phyloP scores from a whole-genome alignment of 2,329 filamentous ascomycete species.

The Lasiodiplodia citricola region DNA sequence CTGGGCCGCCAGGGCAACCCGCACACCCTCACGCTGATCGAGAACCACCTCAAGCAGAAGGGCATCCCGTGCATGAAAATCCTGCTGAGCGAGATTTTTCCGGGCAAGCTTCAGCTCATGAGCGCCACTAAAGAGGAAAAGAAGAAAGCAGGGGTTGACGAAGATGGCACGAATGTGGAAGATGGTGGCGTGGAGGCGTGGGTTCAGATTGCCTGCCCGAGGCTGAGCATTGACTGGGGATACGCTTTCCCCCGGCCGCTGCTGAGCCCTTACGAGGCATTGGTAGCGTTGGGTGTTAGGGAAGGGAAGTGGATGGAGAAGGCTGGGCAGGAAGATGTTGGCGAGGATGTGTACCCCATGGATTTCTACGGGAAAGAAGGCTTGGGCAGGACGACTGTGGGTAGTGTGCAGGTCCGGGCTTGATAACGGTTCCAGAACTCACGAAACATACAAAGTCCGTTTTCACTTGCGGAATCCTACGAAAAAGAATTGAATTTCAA shows the following conservation, averaged over 20 bases:
- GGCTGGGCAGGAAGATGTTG: constrained; percentile 38
- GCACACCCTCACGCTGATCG: constrained; percentile 86
- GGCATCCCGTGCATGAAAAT: constrained; percentile 85
- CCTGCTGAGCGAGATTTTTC: constrained; percentile 92
- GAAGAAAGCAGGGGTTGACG: constrained; percentile 54
- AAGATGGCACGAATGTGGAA: constrained; percentile 5
- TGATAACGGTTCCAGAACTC: neutral
- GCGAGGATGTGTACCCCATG: constrained; percentile 83
- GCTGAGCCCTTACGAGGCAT: constrained; percentile 91
- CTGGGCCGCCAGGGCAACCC: constrained; percentile 95
- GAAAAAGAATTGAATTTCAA: neutral
- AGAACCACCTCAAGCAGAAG: constrained; percentile 71
- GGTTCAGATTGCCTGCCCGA: constrained; percentile 98
- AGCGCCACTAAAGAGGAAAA: constrained; percentile 8
- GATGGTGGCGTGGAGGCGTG: constrained; percentile 84
- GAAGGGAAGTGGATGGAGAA: constrained; percentile 71
- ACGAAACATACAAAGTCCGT: no score
- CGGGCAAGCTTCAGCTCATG: constrained; percentile 94
- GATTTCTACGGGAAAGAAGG: constrained; percentile 96
- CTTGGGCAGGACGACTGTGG: constrained; percentile 72
- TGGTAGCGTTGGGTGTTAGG: constrained; percentile 81
- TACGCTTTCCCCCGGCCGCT: constrained; percentile 91
- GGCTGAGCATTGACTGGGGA: constrained; percentile 97
- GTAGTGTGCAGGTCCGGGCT: neutral
- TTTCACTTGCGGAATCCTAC: neutral